Conservation (phyloP, 202 grass and related monocot genomes). For the Zoysia matrella region DNA sequence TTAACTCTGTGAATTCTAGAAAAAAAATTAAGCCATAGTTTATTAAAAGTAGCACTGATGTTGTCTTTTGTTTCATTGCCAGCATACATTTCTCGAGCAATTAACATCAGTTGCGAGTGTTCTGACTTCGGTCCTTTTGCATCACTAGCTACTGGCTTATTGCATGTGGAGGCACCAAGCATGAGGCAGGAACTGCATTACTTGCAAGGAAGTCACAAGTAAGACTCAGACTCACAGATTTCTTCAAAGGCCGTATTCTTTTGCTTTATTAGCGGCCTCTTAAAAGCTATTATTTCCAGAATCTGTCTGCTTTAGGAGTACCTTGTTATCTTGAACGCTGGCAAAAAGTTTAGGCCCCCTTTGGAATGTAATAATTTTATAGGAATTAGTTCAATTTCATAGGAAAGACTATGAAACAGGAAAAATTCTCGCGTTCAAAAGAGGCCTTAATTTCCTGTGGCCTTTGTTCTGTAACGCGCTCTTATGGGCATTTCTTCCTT, state of each 20-base stretch:
- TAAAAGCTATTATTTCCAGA: background rate
- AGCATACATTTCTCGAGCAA: background rate
- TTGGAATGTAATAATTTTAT: too few relatives aligned
- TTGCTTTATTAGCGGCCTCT: background rate
- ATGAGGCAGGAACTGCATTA: slow-evolving; percentile 71
- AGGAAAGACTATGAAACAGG: too few relatives aligned
- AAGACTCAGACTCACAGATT: slow-evolving; percentile 30
- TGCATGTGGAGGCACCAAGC: slow-evolving; percentile 38
- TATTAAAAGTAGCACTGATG: background rate
- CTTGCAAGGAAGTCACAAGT: slow-evolving; percentile 65
- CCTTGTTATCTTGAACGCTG: background rate
- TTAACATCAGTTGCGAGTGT: background rate
- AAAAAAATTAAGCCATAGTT: background rate
- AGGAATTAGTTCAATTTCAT: too few relatives aligned
- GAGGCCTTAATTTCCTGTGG: background rate
- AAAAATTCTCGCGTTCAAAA: too few relatives aligned
- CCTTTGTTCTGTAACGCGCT: background rate
- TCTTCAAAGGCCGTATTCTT: slow-evolving; percentile 13
- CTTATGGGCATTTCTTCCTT: background rate
- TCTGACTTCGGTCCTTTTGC: slow-evolving; percentile 37
- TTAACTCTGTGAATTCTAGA: too few relatives aligned
- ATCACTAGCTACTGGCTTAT: slow-evolving; percentile 13
- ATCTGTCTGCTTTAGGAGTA: background rate
- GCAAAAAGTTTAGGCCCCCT: background rate
- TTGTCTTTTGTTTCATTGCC: background rate